Percentiles rank a stretch among this genome's conserved stretches.
Conservation (phyloP, 1,284 basidiomycete genomes). For the Dichomitus squalens region DNA sequence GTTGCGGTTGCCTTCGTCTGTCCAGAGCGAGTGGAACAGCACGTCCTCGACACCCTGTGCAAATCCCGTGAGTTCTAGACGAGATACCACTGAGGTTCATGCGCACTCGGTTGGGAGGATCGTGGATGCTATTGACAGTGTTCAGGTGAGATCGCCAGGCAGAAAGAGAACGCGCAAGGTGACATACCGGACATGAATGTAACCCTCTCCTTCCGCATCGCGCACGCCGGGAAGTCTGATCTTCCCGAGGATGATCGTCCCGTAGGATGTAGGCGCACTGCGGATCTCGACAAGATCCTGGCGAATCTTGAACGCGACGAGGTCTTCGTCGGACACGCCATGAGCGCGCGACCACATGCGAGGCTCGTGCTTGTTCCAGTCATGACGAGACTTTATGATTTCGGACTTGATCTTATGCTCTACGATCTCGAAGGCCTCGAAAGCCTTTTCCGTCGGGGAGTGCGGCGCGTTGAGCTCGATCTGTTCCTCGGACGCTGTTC, state of each 20-base stretch:
- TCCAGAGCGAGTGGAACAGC: conserved; percentile 70
- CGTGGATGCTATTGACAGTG: conserved; percentile 54
- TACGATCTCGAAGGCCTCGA: conserved; percentile 63
- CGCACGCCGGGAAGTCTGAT: conserved; percentile 67
- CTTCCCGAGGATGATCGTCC: conserved; percentile 75
- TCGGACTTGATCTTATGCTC: conserved; percentile 59
- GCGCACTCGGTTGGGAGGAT: conserved; percentile 68
- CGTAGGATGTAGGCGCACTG: conserved; percentile 55
- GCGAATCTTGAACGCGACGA: conserved; percentile 55
- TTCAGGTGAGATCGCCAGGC: not conserved
- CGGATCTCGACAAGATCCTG: conserved; percentile 60
- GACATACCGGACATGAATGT: conserved; percentile 70
- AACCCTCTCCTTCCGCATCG: conserved; percentile 64
- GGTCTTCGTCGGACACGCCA: conserved; percentile 51
- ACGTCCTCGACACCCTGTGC: conserved; percentile 64
- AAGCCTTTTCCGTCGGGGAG: conserved; percentile 53
- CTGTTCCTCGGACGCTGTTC: conserved; percentile 56
- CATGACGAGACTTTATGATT: conserved; percentile 61
- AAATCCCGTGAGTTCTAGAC: not conserved
- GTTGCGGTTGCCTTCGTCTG: conserved; percentile 59
- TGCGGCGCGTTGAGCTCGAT: conserved; percentile 62
- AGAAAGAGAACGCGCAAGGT: not conserved
- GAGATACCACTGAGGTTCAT: not conserved
- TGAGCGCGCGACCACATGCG: conserved; percentile 69
- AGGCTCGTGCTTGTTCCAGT: conserved; percentile 76